phyloP scores from a whole-genome alignment of 371 early-diverging fungal genomes.

The Circinella minor region DNA sequence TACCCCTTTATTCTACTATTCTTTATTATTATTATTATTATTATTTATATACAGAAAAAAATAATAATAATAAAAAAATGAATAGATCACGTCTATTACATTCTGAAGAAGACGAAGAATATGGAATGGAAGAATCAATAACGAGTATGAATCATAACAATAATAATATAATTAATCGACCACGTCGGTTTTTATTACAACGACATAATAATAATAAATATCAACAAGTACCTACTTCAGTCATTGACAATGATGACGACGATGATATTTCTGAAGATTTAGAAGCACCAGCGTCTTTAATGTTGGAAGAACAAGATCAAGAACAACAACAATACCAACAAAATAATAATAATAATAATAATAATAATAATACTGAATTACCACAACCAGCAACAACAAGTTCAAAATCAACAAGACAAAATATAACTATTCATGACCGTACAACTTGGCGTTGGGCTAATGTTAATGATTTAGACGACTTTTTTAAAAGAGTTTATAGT shows the following conservation, averaged over 20 bases:
- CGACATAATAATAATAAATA: slow-evolving; percentile 15
- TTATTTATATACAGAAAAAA: background rate
- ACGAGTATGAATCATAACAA: background rate
- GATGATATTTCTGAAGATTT: slow-evolving; percentile 37
- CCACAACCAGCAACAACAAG: slow-evolving; percentile 14
- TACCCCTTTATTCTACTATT: background rate
- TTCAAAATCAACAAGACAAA: slow-evolving; percentile 34
- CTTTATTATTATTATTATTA: slow-evolving; percentile 12
- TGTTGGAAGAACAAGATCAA: slow-evolving; percentile 51
- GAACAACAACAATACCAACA: slow-evolving; percentile 17
- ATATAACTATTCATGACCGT: slow-evolving; percentile 59
- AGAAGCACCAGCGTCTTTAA: slow-evolving; percentile 67
- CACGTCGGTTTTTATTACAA: slow-evolving; percentile 1
- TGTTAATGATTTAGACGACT: slow-evolving; percentile 80
- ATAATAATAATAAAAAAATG: background rate
- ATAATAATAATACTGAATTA: background rate
- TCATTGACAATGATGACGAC: background rate
- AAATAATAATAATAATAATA: background rate
- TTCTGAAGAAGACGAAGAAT: slow-evolving; percentile 24
- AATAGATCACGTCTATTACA: slow-evolving; percentile 17
- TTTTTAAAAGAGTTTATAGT: slow-evolving; percentile 80
- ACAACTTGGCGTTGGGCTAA: slow-evolving; percentile 88
- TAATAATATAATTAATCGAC: background rate
- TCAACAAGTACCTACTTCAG: slow-evolving; percentile 14
- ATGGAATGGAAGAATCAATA: slow-evolving; percentile 13